Conservation (phyloP, 2,329 filamentous ascomycete genomes). For the Exserohilum rostratum region DNA sequence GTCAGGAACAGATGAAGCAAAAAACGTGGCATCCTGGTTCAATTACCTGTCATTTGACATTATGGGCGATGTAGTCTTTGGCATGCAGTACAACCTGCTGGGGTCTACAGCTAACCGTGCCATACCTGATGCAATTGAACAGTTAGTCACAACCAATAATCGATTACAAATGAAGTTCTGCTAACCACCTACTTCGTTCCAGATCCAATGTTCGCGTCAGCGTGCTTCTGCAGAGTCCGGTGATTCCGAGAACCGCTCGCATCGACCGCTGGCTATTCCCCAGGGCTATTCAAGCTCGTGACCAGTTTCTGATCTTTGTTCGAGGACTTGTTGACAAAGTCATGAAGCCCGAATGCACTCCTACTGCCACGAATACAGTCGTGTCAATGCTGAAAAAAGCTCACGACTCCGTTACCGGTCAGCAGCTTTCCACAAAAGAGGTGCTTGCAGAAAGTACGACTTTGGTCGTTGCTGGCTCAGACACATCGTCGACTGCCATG, state of each 20-base stretch:
- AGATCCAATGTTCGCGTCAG: neutral
- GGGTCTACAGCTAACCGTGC: conserved; percentile 11
- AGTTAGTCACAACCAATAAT: neutral
- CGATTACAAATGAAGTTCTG: no score
- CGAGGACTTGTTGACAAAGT: no score
- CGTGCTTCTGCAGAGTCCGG: neutral
- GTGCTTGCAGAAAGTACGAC: neutral
- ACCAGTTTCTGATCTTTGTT: neutral
- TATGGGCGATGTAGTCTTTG: conserved; percentile 19
- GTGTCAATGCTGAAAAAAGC: neutral
- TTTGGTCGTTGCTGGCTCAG: conserved; percentile 24
- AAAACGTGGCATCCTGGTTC: conserved; percentile 50
- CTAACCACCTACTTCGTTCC: neutral
- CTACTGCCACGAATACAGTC: neutral
- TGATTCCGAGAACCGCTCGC: neutral
- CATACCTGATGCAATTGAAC: conserved; percentile 2
- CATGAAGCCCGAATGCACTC: neutral
- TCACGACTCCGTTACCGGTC: neutral
- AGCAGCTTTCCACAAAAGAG: conserved; percentile 2
- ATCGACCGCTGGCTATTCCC: neutral
- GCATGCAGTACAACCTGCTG: conserved; percentile 46
- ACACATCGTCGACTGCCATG: conserved; percentile 45
- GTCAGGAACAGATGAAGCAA: conserved; percentile 11
- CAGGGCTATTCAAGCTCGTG: neutral
- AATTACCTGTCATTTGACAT: conserved; percentile 31